Base-by-base conservation (phyloP, 257 asterid species). In the Capsicum baccatum region DNA sequence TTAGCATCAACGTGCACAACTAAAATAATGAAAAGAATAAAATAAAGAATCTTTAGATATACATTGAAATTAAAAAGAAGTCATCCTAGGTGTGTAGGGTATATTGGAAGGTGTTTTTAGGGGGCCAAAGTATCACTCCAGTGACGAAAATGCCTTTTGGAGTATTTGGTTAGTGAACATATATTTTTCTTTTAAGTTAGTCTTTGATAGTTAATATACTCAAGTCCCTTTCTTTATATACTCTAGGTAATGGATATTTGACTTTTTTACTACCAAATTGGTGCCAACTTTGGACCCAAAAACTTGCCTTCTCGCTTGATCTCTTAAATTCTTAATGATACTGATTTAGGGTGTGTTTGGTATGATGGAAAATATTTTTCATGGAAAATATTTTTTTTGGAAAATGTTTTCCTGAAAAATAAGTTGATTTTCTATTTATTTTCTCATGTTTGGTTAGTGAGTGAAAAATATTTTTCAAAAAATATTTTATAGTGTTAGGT, bases 71-170 rank as follows among this genome's bases (percentile, higher is more conserved):
- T 16, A 0, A 3, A 60, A 66, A 21, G 52, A 3, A 47, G 76
- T 64, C 5, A 26, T 54, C 3, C 44, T 39, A 78, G 64, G 82
- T 54, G 14, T 35, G 64, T 54, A 78, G 64, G 82, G 82, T 52
- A 26, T 33, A 26, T 4, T 26, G 33, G 9, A 64, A 50, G 8
- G 84, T 39, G 6, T 82, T 48, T 33, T 13, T n/a, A 33, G 12
- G 79, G 54, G 86, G 79, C 79, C 73, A 79, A 80, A 84, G 47
- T 52, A 57, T 67, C 80, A 79, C 47, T 64, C 79, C 64, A 63
- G 26, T 64, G 86, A 79, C 83, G 69, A 66, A 60, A 84, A 64
- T 84, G 80, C 52, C 86, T 79, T 84, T 84, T 66, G 16, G 26
- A 79, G 2, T 26, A 19, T 81, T 47, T 47, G 83, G 79, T 84